Evolutionary conservation across 2,329 filamentous ascomycete genomes (phyloP).

Genomic region (Arthrobotrys sphaeroides): DNA sequence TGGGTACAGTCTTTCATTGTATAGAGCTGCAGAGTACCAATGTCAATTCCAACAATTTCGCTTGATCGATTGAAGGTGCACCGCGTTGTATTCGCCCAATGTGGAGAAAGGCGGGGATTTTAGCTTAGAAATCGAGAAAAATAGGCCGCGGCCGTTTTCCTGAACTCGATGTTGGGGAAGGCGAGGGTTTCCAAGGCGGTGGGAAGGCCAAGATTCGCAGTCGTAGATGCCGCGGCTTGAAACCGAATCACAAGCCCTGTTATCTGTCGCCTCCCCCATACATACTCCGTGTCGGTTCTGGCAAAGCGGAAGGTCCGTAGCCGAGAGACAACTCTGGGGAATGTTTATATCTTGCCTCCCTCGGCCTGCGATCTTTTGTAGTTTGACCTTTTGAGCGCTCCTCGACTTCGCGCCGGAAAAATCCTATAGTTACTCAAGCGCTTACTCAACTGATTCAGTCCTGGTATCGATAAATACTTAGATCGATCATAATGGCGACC

Average conservation of each 20-base stretch:
- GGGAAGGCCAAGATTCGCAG: too few species aligned
- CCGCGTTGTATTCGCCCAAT: too few species aligned
- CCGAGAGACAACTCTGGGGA: constrained; percentile 26
- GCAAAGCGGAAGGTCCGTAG: constrained; percentile 34
- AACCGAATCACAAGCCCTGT: constrained; percentile 20
- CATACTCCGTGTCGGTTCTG: neutral
- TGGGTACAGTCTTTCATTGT: too few species aligned
- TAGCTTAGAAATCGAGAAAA: constrained; percentile 20
- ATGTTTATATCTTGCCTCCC: constrained; percentile 23
- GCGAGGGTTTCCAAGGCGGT: neutral
- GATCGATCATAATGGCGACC: constrained; percentile 38
- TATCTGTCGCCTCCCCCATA: neutral
- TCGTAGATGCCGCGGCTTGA: constrained; percentile 37
- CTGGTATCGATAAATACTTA: too few species aligned
- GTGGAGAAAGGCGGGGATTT: constrained; percentile 6
- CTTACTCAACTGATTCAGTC: too few species aligned
- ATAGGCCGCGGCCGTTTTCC: constrained; percentile 51
- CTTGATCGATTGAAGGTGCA: too few species aligned
- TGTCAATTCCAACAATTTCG: neutral
- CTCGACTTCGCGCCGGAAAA: neutral
- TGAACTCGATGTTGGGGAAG: neutral
- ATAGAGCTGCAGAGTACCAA: too few species aligned
- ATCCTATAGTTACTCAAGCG: too few species aligned
- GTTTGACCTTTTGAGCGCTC: neutral
- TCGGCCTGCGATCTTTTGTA: neutral